Evolutionary conservation across 116 monocot genomes (phyloP).

Genomic region (Iris pallida): DNA sequence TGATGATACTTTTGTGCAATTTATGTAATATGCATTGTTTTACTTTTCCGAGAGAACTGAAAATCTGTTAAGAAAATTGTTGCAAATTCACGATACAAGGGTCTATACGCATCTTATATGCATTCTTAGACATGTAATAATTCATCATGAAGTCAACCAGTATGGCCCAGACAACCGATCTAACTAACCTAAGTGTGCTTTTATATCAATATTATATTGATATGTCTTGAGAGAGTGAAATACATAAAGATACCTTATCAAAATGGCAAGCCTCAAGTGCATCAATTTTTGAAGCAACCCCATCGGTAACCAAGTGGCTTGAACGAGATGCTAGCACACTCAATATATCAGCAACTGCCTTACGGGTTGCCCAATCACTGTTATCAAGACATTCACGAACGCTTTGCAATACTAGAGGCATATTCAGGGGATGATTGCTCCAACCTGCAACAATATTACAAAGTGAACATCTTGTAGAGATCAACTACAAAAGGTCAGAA

Average conservation of each 20-base stretch:
- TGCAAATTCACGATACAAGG: too few species aligned
- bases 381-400: constrained; percentile 86
- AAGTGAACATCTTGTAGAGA: too few species aligned
- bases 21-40: too few species aligned
- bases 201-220: too few species aligned
- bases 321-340: constrained; percentile 59
- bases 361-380: constrained; percentile 90
- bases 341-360: constrained; percentile 90
- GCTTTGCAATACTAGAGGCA: constrained; percentile 66
- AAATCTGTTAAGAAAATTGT: too few species aligned
- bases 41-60: too few species aligned
- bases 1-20: too few species aligned
- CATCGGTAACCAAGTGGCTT: constrained; percentile 63
- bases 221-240: background rate
- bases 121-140: too few species aligned
- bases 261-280: constrained; percentile 87
- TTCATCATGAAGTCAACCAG: too few species aligned
- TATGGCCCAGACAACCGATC: too few species aligned
- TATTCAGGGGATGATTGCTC: constrained; percentile 76
- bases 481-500: background rate
- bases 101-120: too few species aligned
- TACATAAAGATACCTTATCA: constrained; percentile 88
- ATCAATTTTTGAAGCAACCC: constrained; percentile 51
- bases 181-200: too few species aligned
- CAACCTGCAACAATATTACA: constrained; percentile 45